Conservation (phyloP, 225 moss, liverwort and hornwort genomes). For the Rhytidiadelphus loreus region DNA sequence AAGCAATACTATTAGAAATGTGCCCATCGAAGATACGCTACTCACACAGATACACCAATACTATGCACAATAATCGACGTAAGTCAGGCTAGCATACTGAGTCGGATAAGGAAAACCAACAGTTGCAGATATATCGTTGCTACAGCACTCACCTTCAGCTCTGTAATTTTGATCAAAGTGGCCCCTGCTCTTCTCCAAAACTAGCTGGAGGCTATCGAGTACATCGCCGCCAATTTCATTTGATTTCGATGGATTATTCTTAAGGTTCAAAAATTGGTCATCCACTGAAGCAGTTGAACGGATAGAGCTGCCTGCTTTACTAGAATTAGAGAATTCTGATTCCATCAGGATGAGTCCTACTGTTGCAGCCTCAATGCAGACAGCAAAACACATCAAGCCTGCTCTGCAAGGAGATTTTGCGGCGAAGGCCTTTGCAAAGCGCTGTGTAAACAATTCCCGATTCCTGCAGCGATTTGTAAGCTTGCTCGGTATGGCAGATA, state of each 20-base stretch:
- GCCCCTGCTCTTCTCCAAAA: constrained; percentile 45
- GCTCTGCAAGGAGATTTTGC: constrained; percentile 42
- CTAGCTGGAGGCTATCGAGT: constrained; percentile 50
- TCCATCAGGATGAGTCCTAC: constrained; percentile 19
- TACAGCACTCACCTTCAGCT: constrained; percentile 32
- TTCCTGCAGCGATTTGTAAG: constrained; percentile 33
- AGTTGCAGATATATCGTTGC: not conserved
- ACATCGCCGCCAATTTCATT: constrained; percentile 21
- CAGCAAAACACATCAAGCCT: constrained; percentile 55
- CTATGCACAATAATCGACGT: not conserved
- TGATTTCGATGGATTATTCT: not conserved
- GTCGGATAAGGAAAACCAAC: not conserved
- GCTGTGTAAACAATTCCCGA: constrained; percentile 38
- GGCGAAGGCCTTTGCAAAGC: constrained; percentile 44
- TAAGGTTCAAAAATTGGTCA: constrained; percentile 1
- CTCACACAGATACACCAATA: not conserved
- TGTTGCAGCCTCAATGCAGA: constrained; percentile 67
- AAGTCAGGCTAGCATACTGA: not conserved
- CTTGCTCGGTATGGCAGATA: not conserved
- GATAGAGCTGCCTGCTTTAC: not conserved
- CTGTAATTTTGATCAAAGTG: constrained; percentile 49
- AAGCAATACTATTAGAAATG: not conserved
- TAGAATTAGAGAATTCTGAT: not conserved
- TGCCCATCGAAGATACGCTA: not conserved
- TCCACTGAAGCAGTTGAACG: constrained; percentile 4